Percentiles rank a stretch among this genome's conserved stretches.
These are phyloP conservation scores for Debaryomyces maramus DNA, from an alignment of 805 yeast species.

Conservation along the genomic window DNA sequence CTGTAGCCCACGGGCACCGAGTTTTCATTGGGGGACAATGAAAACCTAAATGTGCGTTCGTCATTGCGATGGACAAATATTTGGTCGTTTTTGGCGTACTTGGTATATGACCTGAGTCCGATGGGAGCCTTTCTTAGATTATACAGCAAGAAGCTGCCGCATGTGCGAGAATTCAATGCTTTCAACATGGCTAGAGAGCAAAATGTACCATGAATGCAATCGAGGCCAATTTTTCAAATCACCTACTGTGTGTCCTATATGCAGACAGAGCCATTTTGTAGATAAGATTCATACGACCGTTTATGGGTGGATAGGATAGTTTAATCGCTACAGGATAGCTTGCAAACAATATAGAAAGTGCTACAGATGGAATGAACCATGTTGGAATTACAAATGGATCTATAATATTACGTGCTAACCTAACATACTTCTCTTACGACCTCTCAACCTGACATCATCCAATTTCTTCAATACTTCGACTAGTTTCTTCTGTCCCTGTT, in stretches of 20 bases:
- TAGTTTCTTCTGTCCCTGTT: conserved; percentile 40
- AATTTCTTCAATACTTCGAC: conserved; percentile 63
- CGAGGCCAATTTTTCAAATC: no score
- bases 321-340: no score
- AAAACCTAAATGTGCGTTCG: conserved; percentile 12
- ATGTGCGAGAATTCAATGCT: neutral
- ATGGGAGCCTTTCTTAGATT: no score
- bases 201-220: neutral
- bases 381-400: no score
- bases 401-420: conserved; percentile 48
- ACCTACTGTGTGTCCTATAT: no score
- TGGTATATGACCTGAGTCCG: conserved; percentile 7
- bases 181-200: neutral
- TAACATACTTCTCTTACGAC: conserved; percentile 92
- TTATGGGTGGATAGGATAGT: no score
- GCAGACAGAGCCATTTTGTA: no score
- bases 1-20: conserved; percentile 24
- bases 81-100: conserved; percentile 17
- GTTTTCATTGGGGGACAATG: conserved; percentile 21
- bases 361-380: no score
- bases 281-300: no score
- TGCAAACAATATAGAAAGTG: no score
- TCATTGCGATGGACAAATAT: conserved; percentile 17
- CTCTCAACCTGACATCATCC: conserved; percentile 85
- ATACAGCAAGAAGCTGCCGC: neutral